These are phyloP conservation scores for Cornus kousa DNA, from an alignment of 148 eudicot species.

Conservation along the genomic window DNA sequence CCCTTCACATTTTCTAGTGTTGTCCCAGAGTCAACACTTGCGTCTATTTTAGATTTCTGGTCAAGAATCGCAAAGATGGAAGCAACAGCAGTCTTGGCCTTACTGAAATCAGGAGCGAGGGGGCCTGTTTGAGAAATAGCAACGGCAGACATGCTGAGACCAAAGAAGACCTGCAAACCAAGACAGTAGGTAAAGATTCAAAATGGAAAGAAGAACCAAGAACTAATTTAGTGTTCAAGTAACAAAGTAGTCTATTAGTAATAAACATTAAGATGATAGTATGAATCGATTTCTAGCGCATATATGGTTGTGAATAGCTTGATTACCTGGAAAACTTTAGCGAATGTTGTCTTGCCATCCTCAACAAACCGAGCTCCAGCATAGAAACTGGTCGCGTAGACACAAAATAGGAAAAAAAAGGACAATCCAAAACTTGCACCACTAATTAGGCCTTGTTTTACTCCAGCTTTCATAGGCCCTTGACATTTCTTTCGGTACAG, in stretches of 20 bases:
- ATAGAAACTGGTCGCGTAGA: conserved; percentile 12
- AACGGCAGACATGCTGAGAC: conserved; percentile 22
- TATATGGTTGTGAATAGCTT: too few species aligned
- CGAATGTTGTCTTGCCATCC: too few species aligned
- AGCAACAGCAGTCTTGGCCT: conserved; percentile 19
- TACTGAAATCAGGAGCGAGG: conserved; percentile 22
- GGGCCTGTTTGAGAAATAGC: conserved; percentile 15
- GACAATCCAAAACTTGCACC: conserved; percentile 21
- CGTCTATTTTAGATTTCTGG: conserved; percentile 18
- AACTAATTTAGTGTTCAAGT: background rate
- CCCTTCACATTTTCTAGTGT: conserved; percentile 16
- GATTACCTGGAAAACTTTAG: too few species aligned
- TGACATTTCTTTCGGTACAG: too few species aligned
- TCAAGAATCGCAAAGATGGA: conserved; percentile 30
- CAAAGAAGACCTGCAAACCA: conserved; percentile 35
- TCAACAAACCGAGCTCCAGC: too few species aligned
- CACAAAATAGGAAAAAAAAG: conserved; percentile 15
- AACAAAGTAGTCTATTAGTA: background rate
- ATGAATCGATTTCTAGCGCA: too few species aligned
- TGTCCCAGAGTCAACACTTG: conserved; percentile 13
- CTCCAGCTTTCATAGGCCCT: too few species aligned
- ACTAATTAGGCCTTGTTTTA: too few species aligned
- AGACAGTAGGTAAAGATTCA: background rate
- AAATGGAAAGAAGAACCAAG: background rate
- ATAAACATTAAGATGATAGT: too few species aligned